Percentiles rank a stretch among this genome's conserved stretches.
Evolutionary conservation across 176 grass and related monocot genomes (phyloP).

Genomic region (Calamus simplicifolius): DNA sequence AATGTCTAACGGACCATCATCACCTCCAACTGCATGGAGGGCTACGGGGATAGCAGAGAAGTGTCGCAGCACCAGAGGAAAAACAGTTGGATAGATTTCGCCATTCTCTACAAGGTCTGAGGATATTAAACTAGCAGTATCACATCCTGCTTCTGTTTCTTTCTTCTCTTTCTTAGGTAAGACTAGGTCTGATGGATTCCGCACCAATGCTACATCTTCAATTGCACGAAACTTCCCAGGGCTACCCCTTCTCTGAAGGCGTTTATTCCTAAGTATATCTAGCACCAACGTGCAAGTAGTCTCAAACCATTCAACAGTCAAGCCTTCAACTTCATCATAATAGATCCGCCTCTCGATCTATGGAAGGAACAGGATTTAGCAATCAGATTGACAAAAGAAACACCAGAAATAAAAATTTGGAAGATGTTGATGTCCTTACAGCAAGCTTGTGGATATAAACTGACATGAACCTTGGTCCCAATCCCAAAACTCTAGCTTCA

Average conservation of each 20-base stretch:
- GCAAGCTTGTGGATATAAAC: slow-evolving; percentile 73
- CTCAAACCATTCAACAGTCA: slow-evolving; percentile 78
- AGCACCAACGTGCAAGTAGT: slow-evolving; percentile 66
- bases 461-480: slow-evolving; percentile 94
- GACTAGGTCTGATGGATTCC: slow-evolving; percentile 49
- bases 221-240: slow-evolving; percentile 44
- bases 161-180: slow-evolving; percentile 33
- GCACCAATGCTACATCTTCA: slow-evolving; percentile 60
- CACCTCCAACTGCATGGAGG: slow-evolving; percentile 66
- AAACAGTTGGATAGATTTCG: slow-evolving; percentile 36
- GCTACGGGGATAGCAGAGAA: slow-evolving; percentile 71
- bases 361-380: neutral
- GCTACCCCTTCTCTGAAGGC: slow-evolving; percentile 34
- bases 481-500: slow-evolving; percentile 74
- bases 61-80: slow-evolving; percentile 63
- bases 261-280: slow-evolving; percentile 48
- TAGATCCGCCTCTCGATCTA: slow-evolving; percentile 90
- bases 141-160: slow-evolving; percentile 6
- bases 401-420: neutral
- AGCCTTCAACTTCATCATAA: slow-evolving; percentile 81
- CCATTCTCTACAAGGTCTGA: slow-evolving; percentile 14
- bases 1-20: slow-evolving; percentile 58
- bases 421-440: slow-evolving; percentile 29
- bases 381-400: slow-evolving; percentile 9
- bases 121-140: slow-evolving; percentile 19